Conservation (phyloP, 805 yeast species). For the Yarrowia bubula region DNA sequence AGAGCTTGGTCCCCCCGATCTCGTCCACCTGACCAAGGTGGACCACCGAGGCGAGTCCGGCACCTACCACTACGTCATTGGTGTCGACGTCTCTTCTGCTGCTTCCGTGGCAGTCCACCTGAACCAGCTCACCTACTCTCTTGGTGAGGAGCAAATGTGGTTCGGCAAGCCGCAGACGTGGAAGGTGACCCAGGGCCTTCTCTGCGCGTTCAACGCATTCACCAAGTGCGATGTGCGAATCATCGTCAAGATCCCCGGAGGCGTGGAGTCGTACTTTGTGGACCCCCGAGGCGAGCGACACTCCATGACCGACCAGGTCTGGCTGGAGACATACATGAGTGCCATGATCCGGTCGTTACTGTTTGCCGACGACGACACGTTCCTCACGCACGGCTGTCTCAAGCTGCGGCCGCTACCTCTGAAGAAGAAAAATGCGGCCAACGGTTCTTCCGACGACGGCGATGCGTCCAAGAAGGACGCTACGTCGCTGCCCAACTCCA, state of each 20-base stretch:
- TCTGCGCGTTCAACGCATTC: constrained; percentile 68
- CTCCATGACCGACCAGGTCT: constrained; percentile 37
- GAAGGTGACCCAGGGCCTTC: constrained; percentile 45
- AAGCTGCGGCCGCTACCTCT: constrained; percentile 67
- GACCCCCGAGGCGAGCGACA: constrained; percentile 43
- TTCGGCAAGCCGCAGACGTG: constrained; percentile 56
- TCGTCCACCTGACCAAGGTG: constrained; percentile 51
- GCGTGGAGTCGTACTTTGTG: constrained; percentile 42
- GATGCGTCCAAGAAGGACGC: constrained; percentile 42
- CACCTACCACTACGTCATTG: constrained; percentile 54
- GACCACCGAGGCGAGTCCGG: constrained; percentile 49
- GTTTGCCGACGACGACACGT: constrained; percentile 76
- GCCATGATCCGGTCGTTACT: constrained; percentile 73
- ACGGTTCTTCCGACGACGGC: not conserved
- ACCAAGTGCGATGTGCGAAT: constrained; percentile 71
- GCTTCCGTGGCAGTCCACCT: constrained; percentile 58
- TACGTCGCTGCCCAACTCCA: not conserved
- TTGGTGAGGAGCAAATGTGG: constrained; percentile 65
- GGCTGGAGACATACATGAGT: constrained; percentile 57
- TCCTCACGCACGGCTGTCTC: constrained; percentile 77
- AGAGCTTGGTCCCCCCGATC: constrained; percentile 75
- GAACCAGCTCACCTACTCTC: constrained; percentile 46
- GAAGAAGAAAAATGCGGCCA: not conserved
- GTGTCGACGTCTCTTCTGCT: constrained; percentile 52
- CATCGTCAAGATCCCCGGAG: constrained; percentile 55